Percentiles rank a stretch among this genome's conserved stretches.
phyloP scores from a whole-genome alignment of 1,139 yeast genomes.

The Hansenula sp. region DNA sequence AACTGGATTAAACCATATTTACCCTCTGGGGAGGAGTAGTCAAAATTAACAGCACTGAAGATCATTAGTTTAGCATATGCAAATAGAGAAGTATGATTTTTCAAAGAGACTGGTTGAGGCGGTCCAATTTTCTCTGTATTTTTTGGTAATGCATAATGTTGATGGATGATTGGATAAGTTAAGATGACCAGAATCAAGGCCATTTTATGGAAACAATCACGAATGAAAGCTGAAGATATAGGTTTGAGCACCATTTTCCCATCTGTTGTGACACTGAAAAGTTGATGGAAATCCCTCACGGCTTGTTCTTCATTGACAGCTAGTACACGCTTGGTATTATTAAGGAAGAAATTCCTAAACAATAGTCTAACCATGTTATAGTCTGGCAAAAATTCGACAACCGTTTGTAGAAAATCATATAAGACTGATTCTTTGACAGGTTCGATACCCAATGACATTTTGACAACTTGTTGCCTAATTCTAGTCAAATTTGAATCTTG shows the following conservation, averaged over 20 bases:
- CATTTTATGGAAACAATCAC: not conserved
- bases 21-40: too few species aligned
- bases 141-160: not conserved
- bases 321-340: not conserved
- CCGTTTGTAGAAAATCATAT: not conserved
- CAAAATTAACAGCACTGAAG: not conserved
- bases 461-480: not conserved
- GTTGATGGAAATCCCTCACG: not conserved
- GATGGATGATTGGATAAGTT: not conserved
- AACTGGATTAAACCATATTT: too few species aligned
- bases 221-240: not conserved
- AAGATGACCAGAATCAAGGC: not conserved
- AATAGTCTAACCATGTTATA: not conserved
- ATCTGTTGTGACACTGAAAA: not conserved
- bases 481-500: not conserved
- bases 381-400: not conserved
- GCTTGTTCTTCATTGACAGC: not conserved
- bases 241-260: not conserved
- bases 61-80: not conserved
- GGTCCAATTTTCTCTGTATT: not conserved
- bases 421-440: not conserved
- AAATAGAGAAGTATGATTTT: not conserved
- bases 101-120: too few species aligned
- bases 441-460: not conserved
- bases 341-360: not conserved